Conservation (phyloP, 2,329 filamentous ascomycete genomes). For the Microascus cirrosus region DNA sequence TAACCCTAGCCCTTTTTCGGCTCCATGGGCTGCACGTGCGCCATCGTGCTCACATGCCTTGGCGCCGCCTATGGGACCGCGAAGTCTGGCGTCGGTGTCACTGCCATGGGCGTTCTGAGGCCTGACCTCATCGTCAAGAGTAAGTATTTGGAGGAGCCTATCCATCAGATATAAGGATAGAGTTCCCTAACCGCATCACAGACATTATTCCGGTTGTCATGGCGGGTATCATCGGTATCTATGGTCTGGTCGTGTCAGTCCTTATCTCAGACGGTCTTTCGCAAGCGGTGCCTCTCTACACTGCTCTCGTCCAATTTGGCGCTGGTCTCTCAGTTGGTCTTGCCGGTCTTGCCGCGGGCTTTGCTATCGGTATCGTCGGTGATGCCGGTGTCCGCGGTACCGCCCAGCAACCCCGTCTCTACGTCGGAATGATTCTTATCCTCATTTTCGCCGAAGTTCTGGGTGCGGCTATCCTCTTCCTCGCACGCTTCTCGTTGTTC, state of each 20-base stretch:
- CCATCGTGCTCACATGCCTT: conserved; percentile 94
- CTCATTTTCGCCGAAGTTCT: conserved; percentile 99
- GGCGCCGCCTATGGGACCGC: conserved; percentile 97
- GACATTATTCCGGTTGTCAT: conserved; percentile 99
- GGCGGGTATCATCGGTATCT: conserved; percentile 99
- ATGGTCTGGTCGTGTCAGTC: conserved; percentile 80
- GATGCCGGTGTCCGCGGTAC: conserved; percentile 82
- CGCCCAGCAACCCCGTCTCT: conserved; percentile 73
- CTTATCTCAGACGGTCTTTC: conserved; percentile 71
- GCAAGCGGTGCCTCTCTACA: conserved; percentile 65
- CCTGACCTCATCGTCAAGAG: conserved; percentile 99
- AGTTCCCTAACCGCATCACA: conserved; percentile 23
- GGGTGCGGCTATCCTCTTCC: conserved; percentile 47
- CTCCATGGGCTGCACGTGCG: conserved; percentile 94
- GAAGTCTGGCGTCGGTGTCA: conserved; percentile 97
- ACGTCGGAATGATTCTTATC: conserved; percentile 97
- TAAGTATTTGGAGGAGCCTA: conserved; percentile 36
- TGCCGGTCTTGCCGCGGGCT: conserved; percentile 72
- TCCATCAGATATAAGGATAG: conserved; percentile 1
- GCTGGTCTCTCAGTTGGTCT: conserved; percentile 74
- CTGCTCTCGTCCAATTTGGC: conserved; percentile 76
- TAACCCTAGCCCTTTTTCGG: conserved; percentile 69
- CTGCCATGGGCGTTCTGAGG: conserved; percentile 93
- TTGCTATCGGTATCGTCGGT: conserved; percentile 80
- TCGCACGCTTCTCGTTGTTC: conserved; percentile 4